These are phyloP conservation scores for Pulveroboletus sp. DNA, from an alignment of 768 basidiomycete species.

Conservation along the genomic window DNA sequence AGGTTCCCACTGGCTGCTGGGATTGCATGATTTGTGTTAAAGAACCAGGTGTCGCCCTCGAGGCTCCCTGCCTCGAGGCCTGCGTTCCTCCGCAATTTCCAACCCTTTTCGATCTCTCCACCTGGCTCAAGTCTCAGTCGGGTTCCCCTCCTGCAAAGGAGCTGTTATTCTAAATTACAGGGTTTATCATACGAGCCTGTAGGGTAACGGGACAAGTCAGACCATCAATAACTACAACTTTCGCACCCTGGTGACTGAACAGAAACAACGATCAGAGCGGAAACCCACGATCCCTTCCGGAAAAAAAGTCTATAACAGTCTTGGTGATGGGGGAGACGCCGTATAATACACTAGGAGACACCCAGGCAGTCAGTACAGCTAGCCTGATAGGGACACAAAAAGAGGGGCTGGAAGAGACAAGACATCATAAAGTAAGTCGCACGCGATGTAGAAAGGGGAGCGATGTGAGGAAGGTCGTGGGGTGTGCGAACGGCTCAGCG, in stretches of 20 bases:
- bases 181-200: conserved; percentile 6
- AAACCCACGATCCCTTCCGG: not conserved
- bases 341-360: not conserved
- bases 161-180: conserved; percentile 5
- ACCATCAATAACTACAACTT: not conserved
- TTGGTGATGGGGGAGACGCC: not conserved
- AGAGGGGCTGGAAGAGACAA: not conserved
- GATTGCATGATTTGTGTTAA: not conserved
- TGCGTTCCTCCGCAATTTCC: not conserved
- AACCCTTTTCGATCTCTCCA: not conserved
- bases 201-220: not conserved
- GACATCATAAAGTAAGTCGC: not conserved
- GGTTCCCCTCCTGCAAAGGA: not conserved
- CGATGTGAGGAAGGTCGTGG: not conserved
- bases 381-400: not conserved
- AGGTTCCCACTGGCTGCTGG: not conserved
- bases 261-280: not conserved
- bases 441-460: not conserved
- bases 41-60: not conserved
- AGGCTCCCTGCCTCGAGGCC: conserved; percentile 14
- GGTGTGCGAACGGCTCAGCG: not conserved
- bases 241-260: no score
- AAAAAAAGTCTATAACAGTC: not conserved
- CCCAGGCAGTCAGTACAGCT: not conserved
- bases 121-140: no score